Percentiles rank a stretch among this genome's conserved stretches.
These are phyloP conservation scores for Boehmeria nivea DNA, from an alignment of 306 rosid genomes.

Conservation along the genomic window DNA sequence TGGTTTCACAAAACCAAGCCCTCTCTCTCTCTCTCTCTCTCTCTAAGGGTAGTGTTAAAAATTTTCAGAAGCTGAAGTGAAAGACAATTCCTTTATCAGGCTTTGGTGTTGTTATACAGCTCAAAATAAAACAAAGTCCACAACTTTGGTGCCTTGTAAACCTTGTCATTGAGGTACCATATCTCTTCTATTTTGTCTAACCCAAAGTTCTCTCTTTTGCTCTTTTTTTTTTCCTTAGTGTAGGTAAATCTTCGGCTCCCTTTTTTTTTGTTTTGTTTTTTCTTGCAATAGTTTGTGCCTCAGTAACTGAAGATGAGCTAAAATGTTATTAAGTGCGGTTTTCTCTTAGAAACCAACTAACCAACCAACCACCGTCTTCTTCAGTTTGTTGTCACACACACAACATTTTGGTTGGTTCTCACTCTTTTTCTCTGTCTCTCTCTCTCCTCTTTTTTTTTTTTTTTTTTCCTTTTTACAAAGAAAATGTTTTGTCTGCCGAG, in stretches of 20 bases:
- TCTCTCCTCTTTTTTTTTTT: no score
- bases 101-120: no score
- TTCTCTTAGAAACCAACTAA: conserved; percentile 9
- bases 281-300: conserved; percentile 2
- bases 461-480: no score
- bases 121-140: no score
- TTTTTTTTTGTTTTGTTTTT: neutral
- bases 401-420: conserved; percentile 36
- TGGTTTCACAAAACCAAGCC: neutral
- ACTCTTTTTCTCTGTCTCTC: conserved; percentile 3
- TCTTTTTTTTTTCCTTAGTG: neutral
- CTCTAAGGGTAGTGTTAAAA: conserved; percentile 8
- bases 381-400: conserved; percentile 11
- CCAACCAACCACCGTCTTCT: neutral
- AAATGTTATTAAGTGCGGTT: no score
- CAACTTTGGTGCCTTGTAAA: neutral
- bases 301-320: no score
- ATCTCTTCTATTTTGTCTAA: conserved; percentile 1
- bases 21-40: conserved; percentile 8
- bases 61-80: neutral
- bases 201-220: conserved; percentile 14
- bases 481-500: no score
- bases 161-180: neutral
- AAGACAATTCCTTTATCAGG: conserved; percentile 1
- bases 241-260: no score